These are phyloP conservation scores for Penicillium janthinellum DNA, from an alignment of 2,329 filamentous ascomycete species.

Conservation along the genomic window DNA sequence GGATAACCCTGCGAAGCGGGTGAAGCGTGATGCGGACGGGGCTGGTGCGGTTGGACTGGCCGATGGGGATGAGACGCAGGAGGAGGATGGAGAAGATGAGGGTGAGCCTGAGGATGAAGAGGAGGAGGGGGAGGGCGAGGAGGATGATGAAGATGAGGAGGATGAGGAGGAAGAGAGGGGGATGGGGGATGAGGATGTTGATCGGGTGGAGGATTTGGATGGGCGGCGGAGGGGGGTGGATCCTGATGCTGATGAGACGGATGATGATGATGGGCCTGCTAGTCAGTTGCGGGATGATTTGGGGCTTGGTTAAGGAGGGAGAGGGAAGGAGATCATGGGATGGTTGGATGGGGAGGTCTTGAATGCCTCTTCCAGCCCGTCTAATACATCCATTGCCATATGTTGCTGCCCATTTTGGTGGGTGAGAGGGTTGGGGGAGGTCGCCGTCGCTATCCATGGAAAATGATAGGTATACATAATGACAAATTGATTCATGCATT, in stretches of 20 bases:
- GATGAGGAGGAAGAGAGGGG: constrained; percentile 24
- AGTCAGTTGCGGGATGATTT: constrained; percentile 36
- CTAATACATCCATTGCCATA: too few species aligned
- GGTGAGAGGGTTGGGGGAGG: background rate
- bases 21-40: constrained; percentile 21
- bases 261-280: constrained; percentile 35
- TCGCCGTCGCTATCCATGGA: constrained; percentile 19
- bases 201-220: constrained; percentile 44
- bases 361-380: background rate
- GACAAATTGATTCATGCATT: constrained; percentile 21
- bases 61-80: constrained; percentile 27
- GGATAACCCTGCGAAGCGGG: constrained; percentile 28
- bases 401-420: background rate
- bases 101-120: constrained; percentile 27
- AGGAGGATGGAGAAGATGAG: constrained; percentile 30
- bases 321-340: background rate
- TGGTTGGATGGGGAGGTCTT: background rate
- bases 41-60: background rate
- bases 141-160: constrained; percentile 25
- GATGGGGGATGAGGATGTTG: constrained; percentile 37
- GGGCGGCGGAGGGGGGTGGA: constrained; percentile 29
- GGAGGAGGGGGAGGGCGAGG: constrained; percentile 27
- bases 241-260: constrained; percentile 39
- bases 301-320: constrained; percentile 28
- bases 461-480: constrained; percentile 21